Percentiles rank a stretch among this genome's conserved stretches.
These are phyloP conservation scores for Oryza brachyantha DNA, from an alignment of 176 grass and related monocot genomes.

Conservation along the genomic window DNA sequence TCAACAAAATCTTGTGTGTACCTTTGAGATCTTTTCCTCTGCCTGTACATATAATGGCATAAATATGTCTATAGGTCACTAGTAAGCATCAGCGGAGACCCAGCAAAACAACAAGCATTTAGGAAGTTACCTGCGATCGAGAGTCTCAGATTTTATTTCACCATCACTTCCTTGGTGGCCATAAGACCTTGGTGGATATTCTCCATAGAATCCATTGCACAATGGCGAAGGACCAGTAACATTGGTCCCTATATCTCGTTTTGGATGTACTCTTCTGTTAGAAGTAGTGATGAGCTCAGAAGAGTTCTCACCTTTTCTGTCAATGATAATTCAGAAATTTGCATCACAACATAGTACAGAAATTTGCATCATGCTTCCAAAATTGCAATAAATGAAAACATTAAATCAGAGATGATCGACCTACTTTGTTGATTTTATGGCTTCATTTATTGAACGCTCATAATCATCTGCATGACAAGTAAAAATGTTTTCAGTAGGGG, in stretches of 20 bases:
- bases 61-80: conserved; percentile 4
- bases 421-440: conserved; percentile 91
- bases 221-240: conserved; percentile 56
- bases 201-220: conserved; percentile 43
- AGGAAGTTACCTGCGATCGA: conserved; percentile 64
- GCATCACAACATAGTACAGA: conserved; percentile 20
- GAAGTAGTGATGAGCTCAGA: conserved; percentile 41
- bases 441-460: conserved; percentile 96
- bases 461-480: conserved; percentile 84
- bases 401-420: conserved; percentile 34
- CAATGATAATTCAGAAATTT: conserved; percentile 33
- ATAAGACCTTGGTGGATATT: conserved; percentile 43
- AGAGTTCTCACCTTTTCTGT: conserved; percentile 61
- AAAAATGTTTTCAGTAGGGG: conserved; percentile 23
- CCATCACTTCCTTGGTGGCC: conserved; percentile 49
- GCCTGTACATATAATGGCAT: conserved; percentile 46
- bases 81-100: not conserved
- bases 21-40: conserved; percentile 74
- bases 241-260: conserved; percentile 38
- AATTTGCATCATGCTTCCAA: conserved; percentile 29
- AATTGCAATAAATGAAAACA: conserved; percentile 2
- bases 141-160: conserved; percentile 52
- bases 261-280: conserved; percentile 47
- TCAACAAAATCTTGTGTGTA: conserved; percentile 84
- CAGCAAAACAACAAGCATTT: not conserved